These are phyloP conservation scores for Peribolospora kevripleyi DNA, from an alignment of 768 basidiomycete species.

Conservation along the genomic window DNA sequence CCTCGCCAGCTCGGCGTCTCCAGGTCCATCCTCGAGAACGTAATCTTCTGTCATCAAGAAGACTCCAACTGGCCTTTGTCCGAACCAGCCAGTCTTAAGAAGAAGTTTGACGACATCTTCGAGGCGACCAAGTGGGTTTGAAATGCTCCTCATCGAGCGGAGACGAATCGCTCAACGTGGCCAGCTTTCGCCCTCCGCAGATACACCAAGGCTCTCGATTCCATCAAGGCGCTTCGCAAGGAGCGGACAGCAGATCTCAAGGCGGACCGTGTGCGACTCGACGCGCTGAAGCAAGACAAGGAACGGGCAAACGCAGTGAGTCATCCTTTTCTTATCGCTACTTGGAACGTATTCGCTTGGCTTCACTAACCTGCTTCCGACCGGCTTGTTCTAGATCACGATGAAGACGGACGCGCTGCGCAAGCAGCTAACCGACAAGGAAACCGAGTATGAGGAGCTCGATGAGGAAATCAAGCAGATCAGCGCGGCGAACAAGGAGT, in stretches of 20 bases:
- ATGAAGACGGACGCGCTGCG: slow-evolving; percentile 23
- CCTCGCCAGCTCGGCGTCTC: slow-evolving; percentile 83
- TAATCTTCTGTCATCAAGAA: slow-evolving; percentile 98
- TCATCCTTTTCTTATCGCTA: not conserved
- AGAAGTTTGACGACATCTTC: slow-evolving; percentile 99
- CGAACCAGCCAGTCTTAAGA: slow-evolving; percentile 73
- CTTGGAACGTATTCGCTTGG: not conserved
- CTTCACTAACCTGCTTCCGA: not conserved
- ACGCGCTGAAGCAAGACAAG: slow-evolving; percentile 56
- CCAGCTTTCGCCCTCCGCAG: slow-evolving; percentile 22
- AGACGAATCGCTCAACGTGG: not conserved
- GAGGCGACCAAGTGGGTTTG: slow-evolving; percentile 65
- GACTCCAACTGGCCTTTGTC: slow-evolving; percentile 95
- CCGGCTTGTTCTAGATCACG: not conserved
- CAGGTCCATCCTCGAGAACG: slow-evolving; percentile 93
- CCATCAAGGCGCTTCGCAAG: slow-evolving; percentile 71
- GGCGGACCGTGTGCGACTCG: slow-evolving; percentile 66
- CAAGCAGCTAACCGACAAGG: slow-evolving; percentile 38
- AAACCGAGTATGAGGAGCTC: slow-evolving; percentile 46
- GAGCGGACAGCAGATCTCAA: slow-evolving; percentile 77
- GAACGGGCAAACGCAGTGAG: slow-evolving; percentile 49
- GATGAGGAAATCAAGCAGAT: slow-evolving; percentile 40
- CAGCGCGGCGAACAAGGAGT: slow-evolving; percentile 27
- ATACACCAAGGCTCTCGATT: slow-evolving; percentile 88
- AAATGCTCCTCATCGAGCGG: not conserved